Conservation (phyloP, 495 filamentous ascomycete genomes). For the Stereocaulon alpinum region DNA sequence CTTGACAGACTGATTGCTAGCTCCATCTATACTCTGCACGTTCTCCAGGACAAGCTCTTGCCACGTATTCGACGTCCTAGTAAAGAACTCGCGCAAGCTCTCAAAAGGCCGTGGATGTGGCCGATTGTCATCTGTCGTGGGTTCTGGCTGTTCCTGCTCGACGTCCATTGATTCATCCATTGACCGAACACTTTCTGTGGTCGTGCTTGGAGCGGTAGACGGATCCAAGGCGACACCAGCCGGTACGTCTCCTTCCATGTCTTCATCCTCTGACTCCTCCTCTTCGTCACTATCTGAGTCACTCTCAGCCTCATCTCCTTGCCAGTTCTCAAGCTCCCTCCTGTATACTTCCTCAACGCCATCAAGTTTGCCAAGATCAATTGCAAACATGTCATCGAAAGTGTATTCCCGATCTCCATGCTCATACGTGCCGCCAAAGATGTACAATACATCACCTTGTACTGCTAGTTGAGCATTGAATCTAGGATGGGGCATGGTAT, state of each 20-base stretch:
- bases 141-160: slow-evolving; percentile 45
- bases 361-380: slow-evolving; percentile 85
- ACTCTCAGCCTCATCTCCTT: slow-evolving; percentile 57
- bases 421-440: slow-evolving; percentile 91
- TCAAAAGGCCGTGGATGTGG: slow-evolving; percentile 75
- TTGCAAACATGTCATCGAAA: slow-evolving; percentile 85
- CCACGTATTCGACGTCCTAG: slow-evolving; percentile 79
- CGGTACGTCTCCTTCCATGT: slow-evolving; percentile 32
- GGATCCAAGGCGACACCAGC: slow-evolving; percentile 18
- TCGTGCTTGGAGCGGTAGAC: slow-evolving; percentile 23
- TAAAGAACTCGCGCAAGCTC: slow-evolving; percentile 82
- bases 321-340: slow-evolving; percentile 76
- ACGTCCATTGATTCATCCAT: slow-evolving; percentile 53
- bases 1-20: slow-evolving; percentile 58
- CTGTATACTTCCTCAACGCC: slow-evolving; percentile 83
- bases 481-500: slow-evolving; percentile 74
- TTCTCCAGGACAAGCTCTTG: slow-evolving; percentile 70
- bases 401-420: slow-evolving; percentile 89
- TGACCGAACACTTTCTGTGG: slow-evolving; percentile 25
- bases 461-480: slow-evolving; percentile 88
- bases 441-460: slow-evolving; percentile 82
- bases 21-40: slow-evolving; percentile 46
- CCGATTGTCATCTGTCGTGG: slow-evolving; percentile 37
- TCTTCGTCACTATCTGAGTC: slow-evolving; percentile 63
- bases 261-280: slow-evolving; percentile 54